These are phyloP conservation scores for Cenchrus americanus DNA, from an alignment of 176 grass and related monocot genomes.

Conservation along the genomic window DNA sequence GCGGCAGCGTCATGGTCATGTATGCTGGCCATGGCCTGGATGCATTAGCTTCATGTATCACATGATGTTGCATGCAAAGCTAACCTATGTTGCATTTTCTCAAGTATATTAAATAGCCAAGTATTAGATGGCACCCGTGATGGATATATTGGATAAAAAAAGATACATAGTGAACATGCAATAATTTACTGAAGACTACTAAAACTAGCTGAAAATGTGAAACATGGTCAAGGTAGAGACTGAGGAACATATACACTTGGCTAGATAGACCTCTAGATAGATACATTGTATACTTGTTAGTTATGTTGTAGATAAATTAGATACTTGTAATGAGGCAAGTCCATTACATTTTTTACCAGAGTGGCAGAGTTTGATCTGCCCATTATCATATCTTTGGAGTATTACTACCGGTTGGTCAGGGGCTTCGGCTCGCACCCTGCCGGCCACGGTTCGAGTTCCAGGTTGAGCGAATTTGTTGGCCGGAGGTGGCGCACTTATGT, in stretches of 20 bases:
- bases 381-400: constrained; percentile 4
- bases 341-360: not conserved
- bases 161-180: not conserved
- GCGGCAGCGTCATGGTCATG: too few relatives aligned
- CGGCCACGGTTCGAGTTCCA: too few relatives aligned
- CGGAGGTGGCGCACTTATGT: too few relatives aligned
- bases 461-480: too few relatives aligned
- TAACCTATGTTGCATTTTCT: not conserved
- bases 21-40: not conserved
- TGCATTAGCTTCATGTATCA: not conserved
- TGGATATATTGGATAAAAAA: not conserved
- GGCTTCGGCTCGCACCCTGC: too few relatives aligned
- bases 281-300: constrained; percentile 6
- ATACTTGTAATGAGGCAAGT: not conserved
- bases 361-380: not conserved
- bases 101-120: not conserved
- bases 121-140: not conserved
- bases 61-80: constrained; percentile 11
- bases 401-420: too few relatives aligned
- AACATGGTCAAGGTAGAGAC: not conserved
- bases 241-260: not conserved
- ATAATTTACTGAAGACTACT: not conserved
- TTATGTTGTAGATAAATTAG: not conserved
- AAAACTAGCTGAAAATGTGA: not conserved
- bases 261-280: not conserved